Percentiles rank a stretch among this genome's conserved stretches.
phyloP scores from a whole-genome alignment of 2,329 filamentous ascomycete genomes.

The Raffaelea albimanens region DNA sequence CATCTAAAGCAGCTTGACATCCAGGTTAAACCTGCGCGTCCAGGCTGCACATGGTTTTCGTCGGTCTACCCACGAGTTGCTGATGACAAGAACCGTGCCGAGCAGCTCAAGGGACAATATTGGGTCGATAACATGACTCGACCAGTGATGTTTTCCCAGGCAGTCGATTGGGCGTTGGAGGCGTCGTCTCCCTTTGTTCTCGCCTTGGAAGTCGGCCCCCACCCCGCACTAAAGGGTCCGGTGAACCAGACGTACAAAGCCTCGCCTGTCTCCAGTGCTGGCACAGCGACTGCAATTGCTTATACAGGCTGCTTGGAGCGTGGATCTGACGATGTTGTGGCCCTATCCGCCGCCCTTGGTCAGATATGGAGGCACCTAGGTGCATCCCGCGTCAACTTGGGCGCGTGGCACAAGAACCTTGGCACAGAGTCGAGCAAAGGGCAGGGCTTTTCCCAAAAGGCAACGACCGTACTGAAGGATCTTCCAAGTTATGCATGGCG shows the following conservation, averaged over 20 bases:
- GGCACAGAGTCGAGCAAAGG: not conserved
- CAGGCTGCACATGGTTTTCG: conserved; percentile 26
- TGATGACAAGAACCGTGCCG: not conserved
- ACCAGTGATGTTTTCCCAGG: conserved; percentile 20
- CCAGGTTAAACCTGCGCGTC: not conserved
- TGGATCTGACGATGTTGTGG: conserved; percentile 2
- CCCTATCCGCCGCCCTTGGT: not conserved
- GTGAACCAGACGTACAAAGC: too few species aligned
- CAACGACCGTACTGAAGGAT: not conserved
- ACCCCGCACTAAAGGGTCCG: conserved; percentile 14
- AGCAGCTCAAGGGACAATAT: conserved; percentile 15
- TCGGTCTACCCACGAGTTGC: conserved; percentile 20
- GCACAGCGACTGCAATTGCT: conserved; percentile 10
- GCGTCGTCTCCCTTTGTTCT: not conserved
- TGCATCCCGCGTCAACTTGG: not conserved
- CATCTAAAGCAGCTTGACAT: conserved; percentile 21
- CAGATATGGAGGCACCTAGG: not conserved
- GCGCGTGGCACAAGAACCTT: not conserved
- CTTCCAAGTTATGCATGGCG: not conserved
- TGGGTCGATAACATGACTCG: conserved; percentile 22
- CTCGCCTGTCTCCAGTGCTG: conserved; percentile 9
- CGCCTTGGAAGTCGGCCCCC: conserved; percentile 17
- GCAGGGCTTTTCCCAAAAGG: not conserved
- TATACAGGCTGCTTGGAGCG: not conserved
- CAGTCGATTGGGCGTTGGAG: not conserved